A percentile compares a stretch with the other conserved stretches of the same genome.
Evolutionary conservation across 257 asterid genomes (phyloP).

Genomic region (Plectranthus barbatus): DNA sequence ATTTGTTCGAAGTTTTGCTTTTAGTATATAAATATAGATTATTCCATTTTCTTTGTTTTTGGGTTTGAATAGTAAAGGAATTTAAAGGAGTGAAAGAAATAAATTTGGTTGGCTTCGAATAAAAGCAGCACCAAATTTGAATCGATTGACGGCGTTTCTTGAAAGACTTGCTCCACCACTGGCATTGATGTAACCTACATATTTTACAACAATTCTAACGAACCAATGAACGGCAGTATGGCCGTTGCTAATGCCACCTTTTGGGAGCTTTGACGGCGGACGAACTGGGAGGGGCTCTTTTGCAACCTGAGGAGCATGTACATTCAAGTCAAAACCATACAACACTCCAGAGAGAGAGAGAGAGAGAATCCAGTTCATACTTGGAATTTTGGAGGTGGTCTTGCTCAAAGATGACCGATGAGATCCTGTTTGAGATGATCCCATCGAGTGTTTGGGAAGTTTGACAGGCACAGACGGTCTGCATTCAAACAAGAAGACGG

Average conservation of each 20-base stretch:
- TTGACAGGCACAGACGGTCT: conserved; percentile 37
- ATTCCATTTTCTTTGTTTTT: too few species aligned
- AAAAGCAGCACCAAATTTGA: too few species aligned
- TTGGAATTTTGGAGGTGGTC: conserved; percentile 52
- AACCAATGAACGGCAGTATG: too few species aligned
- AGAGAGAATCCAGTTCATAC: too few species aligned
- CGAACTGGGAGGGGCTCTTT: conserved; percentile 27
- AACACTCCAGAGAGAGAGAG: neutral
- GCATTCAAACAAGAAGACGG: conserved; percentile 28
- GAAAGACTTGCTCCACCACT: neutral
- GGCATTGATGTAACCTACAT: conserved; percentile 20
- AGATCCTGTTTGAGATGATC: conserved; percentile 27
- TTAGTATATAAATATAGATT: too few species aligned
- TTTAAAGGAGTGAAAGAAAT: too few species aligned
- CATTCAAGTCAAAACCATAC: neutral
- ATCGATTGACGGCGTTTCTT: too few species aligned
- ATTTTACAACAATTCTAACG: conserved; percentile 19
- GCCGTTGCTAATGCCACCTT: conserved; percentile 51
- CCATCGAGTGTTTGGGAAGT: conserved; percentile 56
- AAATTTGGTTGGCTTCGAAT: too few species aligned
- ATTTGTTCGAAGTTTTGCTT: too few species aligned
- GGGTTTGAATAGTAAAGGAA: too few species aligned
- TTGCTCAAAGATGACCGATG: conserved; percentile 38
- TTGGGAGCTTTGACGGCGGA: conserved; percentile 39
- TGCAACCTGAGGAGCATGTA: conserved; percentile 42